phyloP scores from a whole-genome alignment of 1,284 basidiomycete species.

The Microbotryomycetes sp. region DNA sequence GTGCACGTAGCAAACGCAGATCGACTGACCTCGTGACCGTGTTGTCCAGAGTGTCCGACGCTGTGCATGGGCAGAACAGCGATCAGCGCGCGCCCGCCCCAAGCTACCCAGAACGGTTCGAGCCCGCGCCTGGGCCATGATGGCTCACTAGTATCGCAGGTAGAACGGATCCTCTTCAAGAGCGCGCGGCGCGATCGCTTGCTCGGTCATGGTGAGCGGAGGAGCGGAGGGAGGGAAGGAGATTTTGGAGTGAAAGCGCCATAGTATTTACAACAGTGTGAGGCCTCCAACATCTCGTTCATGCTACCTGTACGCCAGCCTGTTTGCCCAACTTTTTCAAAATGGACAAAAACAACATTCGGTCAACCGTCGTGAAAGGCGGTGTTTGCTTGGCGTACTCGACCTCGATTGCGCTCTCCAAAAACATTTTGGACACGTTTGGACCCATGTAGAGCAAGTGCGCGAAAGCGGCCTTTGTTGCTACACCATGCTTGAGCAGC shows the following conservation, averaged over 20 bases:
- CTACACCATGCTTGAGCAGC: too few species aligned
- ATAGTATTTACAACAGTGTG: background rate
- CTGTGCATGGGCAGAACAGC: conserved; percentile 43
- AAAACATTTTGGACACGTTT: too few species aligned
- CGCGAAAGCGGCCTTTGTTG: too few species aligned
- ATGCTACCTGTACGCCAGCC: too few species aligned
- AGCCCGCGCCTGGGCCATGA: background rate
- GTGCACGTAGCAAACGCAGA: background rate
- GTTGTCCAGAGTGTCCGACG: conserved; percentile 89
- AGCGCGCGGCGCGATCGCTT: background rate
- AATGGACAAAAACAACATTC: too few species aligned
- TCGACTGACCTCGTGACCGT: conserved; percentile 71
- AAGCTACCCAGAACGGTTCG: background rate
- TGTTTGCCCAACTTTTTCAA: too few species aligned
- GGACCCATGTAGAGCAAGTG: too few species aligned
- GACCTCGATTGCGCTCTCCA: too few species aligned
- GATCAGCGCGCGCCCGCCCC: background rate
- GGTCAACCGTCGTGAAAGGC: background rate
- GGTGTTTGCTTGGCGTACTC: too few species aligned
- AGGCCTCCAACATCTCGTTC: too few species aligned
- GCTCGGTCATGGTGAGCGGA: background rate
- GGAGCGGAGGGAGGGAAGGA: background rate
- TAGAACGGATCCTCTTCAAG: conserved; percentile 29
- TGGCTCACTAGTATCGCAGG: conserved; percentile 33
- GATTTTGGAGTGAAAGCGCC: background rate